Evolutionary conservation across 208 protist species (phyloP), one percentile per base, ranked within the genome.

Genomic region (Vickermania spadyakhi): DNA sequence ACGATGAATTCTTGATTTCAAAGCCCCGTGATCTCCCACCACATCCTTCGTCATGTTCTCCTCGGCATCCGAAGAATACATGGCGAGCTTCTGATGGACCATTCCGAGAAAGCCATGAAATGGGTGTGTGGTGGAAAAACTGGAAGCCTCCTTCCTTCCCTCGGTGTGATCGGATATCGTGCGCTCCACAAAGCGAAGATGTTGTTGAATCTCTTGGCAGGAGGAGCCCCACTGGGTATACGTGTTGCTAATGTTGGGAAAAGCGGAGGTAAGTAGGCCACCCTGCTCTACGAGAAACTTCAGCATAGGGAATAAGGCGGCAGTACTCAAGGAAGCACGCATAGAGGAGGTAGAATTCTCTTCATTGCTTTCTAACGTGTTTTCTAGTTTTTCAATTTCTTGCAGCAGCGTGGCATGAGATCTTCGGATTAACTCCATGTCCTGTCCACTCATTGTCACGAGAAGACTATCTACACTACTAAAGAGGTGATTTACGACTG

Each of bases 201-300:
- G 84, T 23, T 71, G 71, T 18, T 64, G 65, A 3, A 91, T 65
- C 45, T 64, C 49, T 4, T 49, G 65, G 28, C 56, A 79, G 1
- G 69, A 60, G 2, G 49, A 28, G 11, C 28, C 41, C 51, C 86
- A 54, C 18, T 45, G 51, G 2, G 30, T 11, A 56, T 81, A 81
- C 11, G 75, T 78, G n/a, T 58, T 57, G 28, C 31, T 31, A 36
- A 83, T 60, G 0, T 59, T 70, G 28, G 84, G 84, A 60, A 86
- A 88, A 13, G 84, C 74, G 0, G 79, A 84, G 18, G 70, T 66
- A 45, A 84, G 68, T 21, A 91, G 52, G 1, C 84, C 84, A 0
- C 64, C 81, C 58, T 91, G 69, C 52, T 88, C 78, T 3, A 88
- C 64, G 1, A 91, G 62, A 71, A 91, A 89, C 42, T 83, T 70